Evolutionary conservation across 805 yeast genomes (phyloP).

Genomic region (Ogataea degrootiae): DNA sequence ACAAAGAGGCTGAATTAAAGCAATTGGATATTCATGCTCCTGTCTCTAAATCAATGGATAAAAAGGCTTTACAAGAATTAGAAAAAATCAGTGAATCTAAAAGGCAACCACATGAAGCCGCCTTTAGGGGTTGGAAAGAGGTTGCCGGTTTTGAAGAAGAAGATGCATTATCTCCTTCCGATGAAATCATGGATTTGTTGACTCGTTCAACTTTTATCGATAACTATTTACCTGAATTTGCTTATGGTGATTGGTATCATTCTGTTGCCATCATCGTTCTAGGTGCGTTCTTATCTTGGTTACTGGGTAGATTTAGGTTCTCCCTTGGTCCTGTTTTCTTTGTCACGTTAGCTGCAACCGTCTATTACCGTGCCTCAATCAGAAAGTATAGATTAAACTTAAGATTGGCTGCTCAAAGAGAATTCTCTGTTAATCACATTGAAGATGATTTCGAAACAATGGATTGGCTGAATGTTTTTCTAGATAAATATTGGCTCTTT

Average conservation of each 20-base stretch:
- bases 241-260: constrained; percentile 97
- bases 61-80: constrained; percentile 13
- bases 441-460: constrained; percentile 89
- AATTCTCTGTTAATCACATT: constrained; percentile 70
- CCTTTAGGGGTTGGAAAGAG: constrained; percentile 91
- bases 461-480: constrained; percentile 90
- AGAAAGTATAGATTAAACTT: constrained; percentile 70
- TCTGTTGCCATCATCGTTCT: constrained; percentile 65
- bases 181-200: constrained; percentile 66
- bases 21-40: constrained; percentile 23
- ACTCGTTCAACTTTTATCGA: constrained; percentile 72
- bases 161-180: constrained; percentile 61
- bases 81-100: constrained; percentile 16
- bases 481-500: constrained; percentile 88
- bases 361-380: constrained; percentile 78
- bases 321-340: constrained; percentile 79
- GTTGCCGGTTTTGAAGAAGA: constrained; percentile 80
- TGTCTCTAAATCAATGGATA: constrained; percentile 25
- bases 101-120: constrained; percentile 54
- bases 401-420: constrained; percentile 81
- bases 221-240: constrained; percentile 63
- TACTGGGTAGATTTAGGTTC: constrained; percentile 71
- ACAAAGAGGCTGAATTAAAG: constrained; percentile 3
- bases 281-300: constrained; percentile 71
- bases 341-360: constrained; percentile 53